A percentile compares a stretch with the other conserved stretches of the same genome.
Conservation (phyloP, 345 rosid species). For the Physaria fendleri region DNA sequence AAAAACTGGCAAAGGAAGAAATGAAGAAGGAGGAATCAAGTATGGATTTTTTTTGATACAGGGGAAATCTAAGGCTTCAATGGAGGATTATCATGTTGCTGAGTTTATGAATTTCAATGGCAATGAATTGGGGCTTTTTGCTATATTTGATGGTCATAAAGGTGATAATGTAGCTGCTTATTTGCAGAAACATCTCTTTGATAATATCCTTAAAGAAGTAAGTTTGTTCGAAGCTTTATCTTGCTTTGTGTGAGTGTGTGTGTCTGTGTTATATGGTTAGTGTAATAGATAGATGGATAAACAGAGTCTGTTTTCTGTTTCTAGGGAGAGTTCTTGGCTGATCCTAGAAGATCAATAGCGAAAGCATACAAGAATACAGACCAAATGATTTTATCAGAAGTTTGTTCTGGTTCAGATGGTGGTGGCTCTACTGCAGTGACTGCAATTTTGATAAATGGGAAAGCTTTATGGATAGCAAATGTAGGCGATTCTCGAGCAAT, state of each 20-base stretch:
- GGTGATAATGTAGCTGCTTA: constrained; percentile 60
- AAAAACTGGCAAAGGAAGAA: constrained; percentile 48
- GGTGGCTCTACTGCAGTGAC: constrained; percentile 85
- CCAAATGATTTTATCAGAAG: constrained; percentile 49
- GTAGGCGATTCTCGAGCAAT: constrained; percentile 69
- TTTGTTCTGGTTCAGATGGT: constrained; percentile 42
- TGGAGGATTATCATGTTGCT: constrained; percentile 82
- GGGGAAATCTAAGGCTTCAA: constrained; percentile 64
- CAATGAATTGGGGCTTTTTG: constrained; percentile 64
- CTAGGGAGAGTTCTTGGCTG: constrained; percentile 63
- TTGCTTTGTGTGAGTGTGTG: background rate
- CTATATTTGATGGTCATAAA: constrained; percentile 73
- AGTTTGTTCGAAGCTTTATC: background rate
- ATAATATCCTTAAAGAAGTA: constrained; percentile 63
- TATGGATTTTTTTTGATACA: constrained; percentile 59
- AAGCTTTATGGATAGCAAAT: constrained; percentile 54
- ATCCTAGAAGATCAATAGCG: constrained; percentile 46
- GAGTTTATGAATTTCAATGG: constrained; percentile 43
- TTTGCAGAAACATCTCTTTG: constrained; percentile 60
- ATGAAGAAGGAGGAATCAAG: constrained; percentile 39
- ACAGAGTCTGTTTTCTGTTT: background rate
- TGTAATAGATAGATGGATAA: background rate
- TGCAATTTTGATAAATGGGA: constrained; percentile 52
- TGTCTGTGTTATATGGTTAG: background rate
- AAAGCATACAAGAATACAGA: constrained; percentile 70